Percentiles rank a stretch among this genome's conserved stretches.
Evolutionary conservation across 2,329 filamentous ascomycete species (phyloP).

Genomic region (Helotiales sp.): DNA sequence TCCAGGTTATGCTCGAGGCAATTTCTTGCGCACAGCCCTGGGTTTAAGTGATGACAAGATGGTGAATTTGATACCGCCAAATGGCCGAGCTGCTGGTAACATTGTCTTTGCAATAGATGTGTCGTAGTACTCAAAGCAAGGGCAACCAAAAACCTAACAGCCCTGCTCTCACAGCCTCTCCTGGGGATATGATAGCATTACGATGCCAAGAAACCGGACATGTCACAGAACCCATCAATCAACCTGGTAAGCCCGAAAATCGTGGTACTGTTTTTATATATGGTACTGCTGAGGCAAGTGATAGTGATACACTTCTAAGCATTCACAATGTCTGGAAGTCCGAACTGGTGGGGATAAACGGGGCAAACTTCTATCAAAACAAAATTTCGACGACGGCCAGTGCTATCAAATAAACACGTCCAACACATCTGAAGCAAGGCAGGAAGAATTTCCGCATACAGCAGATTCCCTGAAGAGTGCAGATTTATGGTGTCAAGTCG

Average conservation of each 20-base stretch:
- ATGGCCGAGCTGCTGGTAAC: background rate
- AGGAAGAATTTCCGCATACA: constrained; percentile 4
- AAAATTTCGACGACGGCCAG: constrained; percentile 86
- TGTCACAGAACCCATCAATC: constrained; percentile 63
- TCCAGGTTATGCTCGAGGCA: too few relatives aligned
- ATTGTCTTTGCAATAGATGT: constrained; percentile 52
- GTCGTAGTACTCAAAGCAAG: constrained; percentile 66
- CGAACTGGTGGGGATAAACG: constrained; percentile 81
- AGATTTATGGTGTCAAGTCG: constrained; percentile 68
- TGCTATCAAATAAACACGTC: constrained; percentile 69
- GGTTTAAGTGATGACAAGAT: background rate
- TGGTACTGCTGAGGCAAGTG: constrained; percentile 65
- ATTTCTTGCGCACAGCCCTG: background rate
- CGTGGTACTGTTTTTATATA: constrained; percentile 76
- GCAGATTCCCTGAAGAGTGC: background rate
- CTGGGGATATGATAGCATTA: constrained; percentile 69
- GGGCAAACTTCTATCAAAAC: constrained; percentile 75
- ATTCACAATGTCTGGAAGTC: constrained; percentile 80
- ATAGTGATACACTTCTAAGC: constrained; percentile 57
- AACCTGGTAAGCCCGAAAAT: constrained; percentile 65
- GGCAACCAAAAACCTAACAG: constrained; percentile 39
- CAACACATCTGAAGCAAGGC: constrained; percentile 7
- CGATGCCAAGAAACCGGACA: constrained; percentile 79
- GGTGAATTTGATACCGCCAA: background rate
- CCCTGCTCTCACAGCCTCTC: constrained; percentile 48